Evolutionary conservation across 208 protist species (phyloP).

Genomic region (Tritrichomonas musculus): DNA sequence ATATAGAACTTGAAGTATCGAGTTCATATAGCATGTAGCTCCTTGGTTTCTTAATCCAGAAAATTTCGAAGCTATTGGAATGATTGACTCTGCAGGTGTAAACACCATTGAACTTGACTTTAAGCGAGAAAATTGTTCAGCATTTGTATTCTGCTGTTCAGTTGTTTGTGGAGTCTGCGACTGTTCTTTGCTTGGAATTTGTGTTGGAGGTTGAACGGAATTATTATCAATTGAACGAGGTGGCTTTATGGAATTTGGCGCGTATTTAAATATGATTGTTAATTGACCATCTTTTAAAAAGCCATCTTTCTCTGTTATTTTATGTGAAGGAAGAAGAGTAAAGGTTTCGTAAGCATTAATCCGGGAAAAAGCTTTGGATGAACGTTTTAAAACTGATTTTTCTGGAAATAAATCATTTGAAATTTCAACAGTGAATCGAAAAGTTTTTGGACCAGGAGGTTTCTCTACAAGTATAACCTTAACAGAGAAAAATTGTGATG

Average conservation of each 20-base stretch:
- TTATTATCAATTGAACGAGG: not conserved
- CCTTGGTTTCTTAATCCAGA: conserved; percentile 73
- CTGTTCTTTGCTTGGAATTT: not conserved
- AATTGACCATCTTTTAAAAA: not conserved
- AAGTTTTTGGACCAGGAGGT: not conserved
- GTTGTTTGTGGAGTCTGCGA: not conserved
- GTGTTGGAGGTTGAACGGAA: not conserved
- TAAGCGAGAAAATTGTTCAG: not conserved
- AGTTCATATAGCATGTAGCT: conserved; percentile 81
- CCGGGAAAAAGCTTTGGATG: not conserved
- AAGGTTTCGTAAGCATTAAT: not conserved
- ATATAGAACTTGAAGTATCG: conserved; percentile 66
- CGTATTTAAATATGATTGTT: too few species aligned
- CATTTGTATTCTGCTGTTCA: not conserved
- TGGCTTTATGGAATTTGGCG: too few species aligned
- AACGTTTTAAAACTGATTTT: not conserved
- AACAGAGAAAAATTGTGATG: not conserved
- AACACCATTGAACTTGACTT: not conserved
- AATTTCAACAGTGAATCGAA: not conserved
- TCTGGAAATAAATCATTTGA: not conserved
- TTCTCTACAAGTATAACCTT: not conserved
- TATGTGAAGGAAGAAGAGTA: not conserved
- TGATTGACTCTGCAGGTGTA: not conserved
- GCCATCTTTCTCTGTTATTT: not conserved
- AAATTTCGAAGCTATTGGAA: conserved; percentile 53